phyloP scores from a whole-genome alignment of 2,329 filamentous ascomycete species.

The Eurotiales sp. region DNA sequence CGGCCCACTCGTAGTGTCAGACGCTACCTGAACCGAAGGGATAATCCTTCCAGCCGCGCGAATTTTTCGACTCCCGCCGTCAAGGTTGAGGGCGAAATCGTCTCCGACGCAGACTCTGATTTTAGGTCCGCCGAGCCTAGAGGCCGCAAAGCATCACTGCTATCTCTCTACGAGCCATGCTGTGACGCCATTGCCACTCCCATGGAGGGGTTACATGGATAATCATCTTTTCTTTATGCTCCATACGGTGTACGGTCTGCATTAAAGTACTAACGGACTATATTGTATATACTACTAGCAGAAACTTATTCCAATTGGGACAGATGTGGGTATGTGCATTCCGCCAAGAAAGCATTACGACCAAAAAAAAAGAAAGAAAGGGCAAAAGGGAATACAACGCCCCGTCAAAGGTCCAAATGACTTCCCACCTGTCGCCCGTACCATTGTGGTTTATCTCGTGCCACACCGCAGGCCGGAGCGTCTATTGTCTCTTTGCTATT shows the following conservation, averaged over 20 bases:
- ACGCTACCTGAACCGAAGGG: too few species aligned
- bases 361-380: too few species aligned
- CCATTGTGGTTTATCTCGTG: constrained; percentile 3
- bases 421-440: background rate
- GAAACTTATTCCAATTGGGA: background rate
- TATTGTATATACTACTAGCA: background rate
- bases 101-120: too few species aligned
- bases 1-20: constrained; percentile 5
- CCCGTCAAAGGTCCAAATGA: background rate
- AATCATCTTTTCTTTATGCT: too few species aligned
- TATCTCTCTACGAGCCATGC: background rate
- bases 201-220: background rate
- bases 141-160: background rate
- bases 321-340: background rate
- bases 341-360: constrained; percentile 3
- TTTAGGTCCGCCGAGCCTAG: background rate
- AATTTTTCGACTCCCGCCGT: background rate
- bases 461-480: background rate
- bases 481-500: background rate
- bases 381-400: background rate
- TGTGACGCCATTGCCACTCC: background rate
- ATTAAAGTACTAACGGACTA: too few species aligned
- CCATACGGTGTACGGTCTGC: too few species aligned
- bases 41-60: background rate
- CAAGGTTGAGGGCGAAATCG: too few species aligned